Evolutionary conservation across 257 asterid species (phyloP), one percentile per base, ranked within the genome.

Genomic region (Handroanthus guayacan): DNA sequence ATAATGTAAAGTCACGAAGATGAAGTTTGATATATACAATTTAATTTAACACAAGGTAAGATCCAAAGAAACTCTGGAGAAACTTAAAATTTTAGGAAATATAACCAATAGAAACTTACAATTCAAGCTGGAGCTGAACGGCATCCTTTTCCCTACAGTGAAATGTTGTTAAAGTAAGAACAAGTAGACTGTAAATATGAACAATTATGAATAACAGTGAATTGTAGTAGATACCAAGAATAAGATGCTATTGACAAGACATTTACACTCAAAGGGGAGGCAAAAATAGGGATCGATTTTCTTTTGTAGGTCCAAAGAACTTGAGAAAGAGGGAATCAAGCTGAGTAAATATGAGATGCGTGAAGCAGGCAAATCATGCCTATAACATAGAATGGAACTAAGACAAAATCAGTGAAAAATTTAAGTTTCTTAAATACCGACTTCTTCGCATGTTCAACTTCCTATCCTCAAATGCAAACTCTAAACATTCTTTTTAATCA

Each of bases 61-160:
- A 43, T 36, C 54, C 76, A 50, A 58, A 74, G 37, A 63, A 47
- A 54, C 64, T 70, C 39, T 18, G 54, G 54, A 65, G 34, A 58
- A 69, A 20, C 12, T 34, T 38, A 45, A 38, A 72, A 36, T 39
- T 62, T 45, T 11, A 62, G 44, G 61, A 67, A 65, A 54, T 4
- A 72, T 37, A 66, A 41, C 54, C 81, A 31, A 2, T 14, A 38
- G 60, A 82, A 79, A 74, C 95, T 82, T 82, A 95, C 99, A 81
- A 84, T 62, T 92, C 95, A 69, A 95, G 95, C 84, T 95, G 97
- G 80, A 87, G 89, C 78, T 91, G 98, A 74, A 95, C 99, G 64
- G 87, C 90, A 80, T 95, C 99, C 85, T 89, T 95, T 82, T 86
- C 93, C 89, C 98, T 90, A 67, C 72, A 81, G 63, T 39, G 7